Conservation (phyloP, 2,329 filamentous ascomycete species). For the Trichoderma asperellum region DNA sequence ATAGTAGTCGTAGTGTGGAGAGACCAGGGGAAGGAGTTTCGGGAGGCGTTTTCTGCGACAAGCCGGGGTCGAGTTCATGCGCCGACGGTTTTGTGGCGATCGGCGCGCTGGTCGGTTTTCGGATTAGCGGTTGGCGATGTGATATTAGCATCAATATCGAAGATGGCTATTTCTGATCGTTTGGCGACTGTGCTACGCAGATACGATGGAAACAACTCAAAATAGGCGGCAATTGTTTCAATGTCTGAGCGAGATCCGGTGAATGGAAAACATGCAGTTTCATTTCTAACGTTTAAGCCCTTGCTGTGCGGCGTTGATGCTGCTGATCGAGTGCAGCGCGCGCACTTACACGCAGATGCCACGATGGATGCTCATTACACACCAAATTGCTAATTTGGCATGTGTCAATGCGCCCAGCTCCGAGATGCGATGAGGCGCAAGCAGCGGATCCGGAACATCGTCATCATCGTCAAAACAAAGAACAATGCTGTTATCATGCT, state of each 20-base stretch:
- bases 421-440: background rate
- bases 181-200: background rate
- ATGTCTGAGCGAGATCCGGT: background rate
- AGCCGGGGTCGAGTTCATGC: constrained; percentile 21
- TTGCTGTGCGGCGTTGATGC: background rate
- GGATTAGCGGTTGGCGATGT: background rate
- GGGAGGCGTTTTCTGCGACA: constrained; percentile 21
- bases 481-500: background rate
- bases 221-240: constrained; percentile 3
- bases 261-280: background rate
- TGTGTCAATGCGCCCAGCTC: constrained; percentile 10
- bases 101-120: constrained; percentile 10
- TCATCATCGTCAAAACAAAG: background rate
- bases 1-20: background rate
- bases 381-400: constrained; percentile 11
- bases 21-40: background rate
- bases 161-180: background rate
- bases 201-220: background rate
- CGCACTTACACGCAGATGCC: background rate
- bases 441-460: background rate
- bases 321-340: background rate
- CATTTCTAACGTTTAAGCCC: background rate
- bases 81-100: constrained; percentile 18
- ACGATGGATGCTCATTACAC: background rate
- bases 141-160: background rate